These are phyloP conservation scores for Dendrocalamus sinicus DNA, from an alignment of 176 grass and related monocot species.

Conservation along the genomic window DNA sequence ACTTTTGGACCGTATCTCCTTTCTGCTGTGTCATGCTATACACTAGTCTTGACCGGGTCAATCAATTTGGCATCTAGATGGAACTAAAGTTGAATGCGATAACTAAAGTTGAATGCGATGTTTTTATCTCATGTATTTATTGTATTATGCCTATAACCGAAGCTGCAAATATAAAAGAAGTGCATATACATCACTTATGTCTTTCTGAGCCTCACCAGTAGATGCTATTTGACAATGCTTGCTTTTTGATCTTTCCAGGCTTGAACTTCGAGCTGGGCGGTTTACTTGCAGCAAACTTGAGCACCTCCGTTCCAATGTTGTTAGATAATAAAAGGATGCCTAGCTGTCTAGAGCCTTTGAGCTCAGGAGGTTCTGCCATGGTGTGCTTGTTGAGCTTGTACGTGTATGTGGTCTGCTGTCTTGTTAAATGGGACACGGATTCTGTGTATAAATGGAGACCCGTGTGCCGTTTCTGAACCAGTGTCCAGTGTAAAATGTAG, in stretches of 20 bases:
- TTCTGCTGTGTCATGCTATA: not conserved
- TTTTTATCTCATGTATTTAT: not conserved
- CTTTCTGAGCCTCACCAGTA: not conserved
- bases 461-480: constrained; percentile 11
- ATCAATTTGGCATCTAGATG: not conserved
- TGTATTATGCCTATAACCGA: not conserved
- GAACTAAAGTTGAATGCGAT: not conserved
- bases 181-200: not conserved
- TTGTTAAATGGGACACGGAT: not conserved
- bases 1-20: not conserved
- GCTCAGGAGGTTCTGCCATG: not conserved
- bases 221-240: not conserved
- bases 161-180: not conserved
- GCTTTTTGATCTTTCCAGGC: constrained; percentile 33
- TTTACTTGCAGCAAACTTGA: constrained; percentile 11
- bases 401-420: not conserved
- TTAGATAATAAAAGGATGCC: not conserved
- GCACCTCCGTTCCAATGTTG: not conserved
- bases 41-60: not conserved
- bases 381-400: constrained; percentile 20
- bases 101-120: not conserved
- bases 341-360: not conserved
- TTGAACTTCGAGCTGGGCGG: constrained; percentile 18
- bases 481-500: constrained; percentile 40
- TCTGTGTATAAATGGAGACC: constrained; percentile 41